Evolutionary conservation across 768 basidiomycete genomes (phyloP), one percentile per base, ranked within the genome.

Genomic region (Leccinum pellstonianum): DNA sequence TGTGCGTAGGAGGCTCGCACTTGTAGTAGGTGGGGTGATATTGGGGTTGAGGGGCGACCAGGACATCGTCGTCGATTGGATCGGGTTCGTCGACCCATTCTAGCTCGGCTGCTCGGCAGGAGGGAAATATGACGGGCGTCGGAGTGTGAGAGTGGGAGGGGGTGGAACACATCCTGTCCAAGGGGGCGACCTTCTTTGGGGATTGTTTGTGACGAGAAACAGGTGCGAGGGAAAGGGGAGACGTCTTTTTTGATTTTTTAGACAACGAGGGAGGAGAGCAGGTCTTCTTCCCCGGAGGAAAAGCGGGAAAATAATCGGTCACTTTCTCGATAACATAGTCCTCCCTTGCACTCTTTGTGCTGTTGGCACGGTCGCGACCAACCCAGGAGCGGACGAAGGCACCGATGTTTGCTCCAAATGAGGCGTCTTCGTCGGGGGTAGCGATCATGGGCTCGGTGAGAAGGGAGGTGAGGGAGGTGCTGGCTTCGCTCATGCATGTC

Each of bases 381-480:
- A 70, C 71, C 69, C 59, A 73, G 15, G 63, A 68, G 31, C 62
- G 76, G 46, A 58, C 74, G 52, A 78, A 71, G 17, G 79, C 66
- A 9, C 80, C 79, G 73, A 83, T 80, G 5, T 79, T 80, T 37
- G 74, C 77, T 46, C 82, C 77, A 50, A 81, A 79, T 41, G 74
- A 75, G 43, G 75, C 73, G 49, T 83, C 72, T 55, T 72, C 76
- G 50, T 81, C 67, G 2, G 77, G 65, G 0, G 80, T 76, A 56
- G 62, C 73, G 62, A 83, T 75, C 68, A 73, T 64, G 55, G 64
- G 80, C 67, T 57, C 63, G 75, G 69, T 58, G 78, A 83, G 57
- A 72, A 75, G 83, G 23, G 85, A 85, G 0, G 81, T 76, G 62
- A 86, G 72, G 52, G 82, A 81, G 0, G 83, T 80, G 27, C 82